Conservation (phyloP, 139 green algal genomes). For the Picochlorum sp. region DNA sequence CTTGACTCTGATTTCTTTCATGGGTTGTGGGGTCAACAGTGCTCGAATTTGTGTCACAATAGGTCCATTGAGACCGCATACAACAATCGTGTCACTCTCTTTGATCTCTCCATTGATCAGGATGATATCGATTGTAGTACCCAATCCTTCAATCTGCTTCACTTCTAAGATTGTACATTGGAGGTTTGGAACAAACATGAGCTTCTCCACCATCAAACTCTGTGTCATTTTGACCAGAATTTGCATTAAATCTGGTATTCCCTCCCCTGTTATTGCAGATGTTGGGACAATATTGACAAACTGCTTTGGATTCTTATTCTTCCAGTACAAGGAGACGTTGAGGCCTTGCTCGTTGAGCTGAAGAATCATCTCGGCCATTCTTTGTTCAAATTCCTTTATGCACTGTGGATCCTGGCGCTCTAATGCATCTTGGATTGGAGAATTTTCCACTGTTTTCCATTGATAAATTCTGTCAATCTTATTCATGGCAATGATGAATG, state of each 20-base stretch:
- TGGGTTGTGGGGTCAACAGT: conserved; percentile 86
- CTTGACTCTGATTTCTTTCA: conserved; percentile 92
- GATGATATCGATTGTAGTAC: conserved; percentile 96
- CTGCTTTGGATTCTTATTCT: conserved; percentile 82
- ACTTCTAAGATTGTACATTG: conserved; percentile 85
- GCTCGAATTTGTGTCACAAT: conserved; percentile 90
- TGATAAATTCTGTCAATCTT: conserved; percentile 85
- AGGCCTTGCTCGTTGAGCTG: conserved; percentile 75
- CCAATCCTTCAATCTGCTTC: conserved; percentile 96
- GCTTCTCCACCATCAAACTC: conserved; percentile 79
- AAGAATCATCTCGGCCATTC: conserved; percentile 33
- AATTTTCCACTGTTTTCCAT: conserved; percentile 75
- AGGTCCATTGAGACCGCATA: conserved; percentile 84
- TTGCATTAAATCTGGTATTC: conserved; percentile 81
- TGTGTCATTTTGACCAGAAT: conserved; percentile 94
- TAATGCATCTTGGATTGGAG: conserved; percentile 53
- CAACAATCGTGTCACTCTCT: conserved; percentile 91
- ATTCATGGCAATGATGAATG: conserved; percentile 98
- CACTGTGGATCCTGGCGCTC: conserved; percentile 26
- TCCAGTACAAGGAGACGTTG: conserved; percentile 96
- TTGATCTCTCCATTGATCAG: conserved; percentile 80
- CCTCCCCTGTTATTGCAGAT: conserved; percentile 85
- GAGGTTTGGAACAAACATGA: conserved; percentile 82
- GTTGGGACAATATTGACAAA: conserved; percentile 96
- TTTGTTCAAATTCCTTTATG: conserved; percentile 57